phyloP scores from a whole-genome alignment of 2,329 filamentous ascomycete species.

The Trichoderma citrinoviride region DNA sequence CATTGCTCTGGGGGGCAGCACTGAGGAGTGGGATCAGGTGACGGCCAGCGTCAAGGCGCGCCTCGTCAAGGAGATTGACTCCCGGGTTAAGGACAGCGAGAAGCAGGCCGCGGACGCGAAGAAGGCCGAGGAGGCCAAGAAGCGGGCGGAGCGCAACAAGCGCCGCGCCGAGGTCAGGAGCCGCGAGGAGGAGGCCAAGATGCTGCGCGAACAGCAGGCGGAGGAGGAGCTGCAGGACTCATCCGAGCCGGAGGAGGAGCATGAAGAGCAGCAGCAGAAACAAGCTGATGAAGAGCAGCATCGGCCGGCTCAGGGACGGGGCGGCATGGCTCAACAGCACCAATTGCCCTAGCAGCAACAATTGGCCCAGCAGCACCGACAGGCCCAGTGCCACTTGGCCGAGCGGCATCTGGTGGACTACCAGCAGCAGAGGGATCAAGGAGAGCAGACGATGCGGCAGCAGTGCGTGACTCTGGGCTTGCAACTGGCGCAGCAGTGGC shows the following conservation, averaged over 20 bases:
- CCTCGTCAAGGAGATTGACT: slow-evolving; percentile 26
- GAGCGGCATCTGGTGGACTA: too few species aligned
- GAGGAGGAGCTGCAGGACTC: background rate
- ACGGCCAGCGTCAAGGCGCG: slow-evolving; percentile 21
- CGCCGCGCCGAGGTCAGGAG: slow-evolving; percentile 8
- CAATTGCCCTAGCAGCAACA: too few species aligned
- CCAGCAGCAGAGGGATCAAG: too few species aligned
- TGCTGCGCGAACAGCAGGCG: background rate
- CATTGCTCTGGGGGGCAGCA: slow-evolving; percentile 28
- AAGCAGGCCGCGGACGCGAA: slow-evolving; percentile 22
- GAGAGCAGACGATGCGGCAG: too few species aligned
- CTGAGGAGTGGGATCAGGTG: slow-evolving; percentile 27
- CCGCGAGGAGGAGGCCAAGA: background rate
- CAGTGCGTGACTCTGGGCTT: too few species aligned
- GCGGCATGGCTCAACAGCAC: too few species aligned
- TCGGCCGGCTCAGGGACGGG: too few species aligned
- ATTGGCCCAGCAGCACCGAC: too few species aligned
- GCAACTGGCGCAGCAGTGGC: too few species aligned
- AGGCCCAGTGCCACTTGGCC: too few species aligned
- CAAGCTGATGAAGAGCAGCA: background rate
- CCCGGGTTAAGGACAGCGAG: slow-evolving; percentile 25
- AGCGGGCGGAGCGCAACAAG: slow-evolving; percentile 23
- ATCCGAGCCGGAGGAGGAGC: too few species aligned
- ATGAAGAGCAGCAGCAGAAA: background rate
- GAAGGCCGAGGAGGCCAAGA: slow-evolving; percentile 27